phyloP scores from a whole-genome alignment of 2,329 filamentous ascomycete genomes.

The Phialophora tarda region DNA sequence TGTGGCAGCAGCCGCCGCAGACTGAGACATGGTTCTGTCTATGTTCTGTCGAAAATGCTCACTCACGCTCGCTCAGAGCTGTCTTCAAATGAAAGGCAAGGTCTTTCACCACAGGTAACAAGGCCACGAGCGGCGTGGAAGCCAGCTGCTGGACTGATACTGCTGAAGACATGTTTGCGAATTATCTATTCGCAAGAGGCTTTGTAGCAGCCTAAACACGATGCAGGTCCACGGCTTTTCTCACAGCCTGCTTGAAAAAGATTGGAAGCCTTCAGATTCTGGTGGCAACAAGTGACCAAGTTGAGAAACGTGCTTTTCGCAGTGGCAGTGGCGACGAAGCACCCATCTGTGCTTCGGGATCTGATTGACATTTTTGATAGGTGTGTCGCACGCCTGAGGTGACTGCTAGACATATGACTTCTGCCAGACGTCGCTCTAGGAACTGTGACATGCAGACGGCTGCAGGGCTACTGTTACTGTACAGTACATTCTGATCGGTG shows the following conservation, averaged over 20 bases:
- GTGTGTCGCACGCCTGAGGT: neutral
- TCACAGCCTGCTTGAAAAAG: neutral
- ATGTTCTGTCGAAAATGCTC: neutral
- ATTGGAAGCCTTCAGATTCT: neutral
- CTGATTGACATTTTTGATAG: neutral
- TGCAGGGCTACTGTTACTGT: neutral
- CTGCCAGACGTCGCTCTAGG: neutral
- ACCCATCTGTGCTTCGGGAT: neutral
- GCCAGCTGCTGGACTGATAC: neutral
- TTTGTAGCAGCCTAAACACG: neutral
- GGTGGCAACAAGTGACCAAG: neutral
- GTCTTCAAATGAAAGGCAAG: conserved; percentile 1
- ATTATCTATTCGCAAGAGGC: too few relatives aligned
- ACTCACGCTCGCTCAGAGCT: neutral
- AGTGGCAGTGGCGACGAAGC: neutral
- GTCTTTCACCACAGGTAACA: neutral
- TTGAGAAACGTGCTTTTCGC: neutral
- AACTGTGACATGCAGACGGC: neutral
- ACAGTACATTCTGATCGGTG: neutral
- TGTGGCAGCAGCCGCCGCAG: neutral
- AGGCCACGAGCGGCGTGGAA: neutral
- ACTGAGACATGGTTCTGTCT: neutral
- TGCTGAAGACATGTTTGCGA: neutral
- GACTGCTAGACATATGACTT: neutral
- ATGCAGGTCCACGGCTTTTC: neutral